Conservation (phyloP, 1,284 basidiomycete species). For the Wallemia ichthyophaga region DNA sequence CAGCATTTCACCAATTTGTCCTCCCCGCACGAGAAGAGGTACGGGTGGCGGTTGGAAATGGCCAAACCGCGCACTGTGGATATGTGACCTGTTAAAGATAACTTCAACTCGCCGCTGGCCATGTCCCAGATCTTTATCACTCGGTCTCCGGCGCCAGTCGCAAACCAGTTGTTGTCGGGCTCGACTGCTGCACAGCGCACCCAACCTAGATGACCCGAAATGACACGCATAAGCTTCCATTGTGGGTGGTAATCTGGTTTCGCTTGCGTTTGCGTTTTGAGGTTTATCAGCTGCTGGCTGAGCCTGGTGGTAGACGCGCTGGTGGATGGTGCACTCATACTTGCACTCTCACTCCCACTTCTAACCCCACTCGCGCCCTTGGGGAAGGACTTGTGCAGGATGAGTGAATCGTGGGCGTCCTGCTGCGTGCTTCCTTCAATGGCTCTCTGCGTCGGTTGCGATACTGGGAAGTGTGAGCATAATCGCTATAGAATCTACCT, state of each 20-base stretch:
- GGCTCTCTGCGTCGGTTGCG: slow-evolving; percentile 4
- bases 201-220: slow-evolving; percentile 94
- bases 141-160: slow-evolving; percentile 83
- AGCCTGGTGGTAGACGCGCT: slow-evolving; percentile 22
- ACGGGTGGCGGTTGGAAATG: slow-evolving; percentile 72
- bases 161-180: slow-evolving; percentile 96
- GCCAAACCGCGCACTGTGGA: slow-evolving; percentile 83
- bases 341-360: not conserved
- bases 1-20: slow-evolving; percentile 99
- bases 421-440: slow-evolving; percentile 7
- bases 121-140: slow-evolving; percentile 99
- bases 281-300: slow-evolving; percentile 54
- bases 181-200: slow-evolving; percentile 88
- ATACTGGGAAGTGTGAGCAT: not conserved
- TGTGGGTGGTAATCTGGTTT: slow-evolving; percentile 84
- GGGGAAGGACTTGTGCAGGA: slow-evolving; percentile 5
- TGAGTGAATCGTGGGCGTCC: not conserved
- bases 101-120: slow-evolving; percentile 75
- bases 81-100: slow-evolving; percentile 89
- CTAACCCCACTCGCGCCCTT: not conserved
- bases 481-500: slow-evolving; percentile 2
- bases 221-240: slow-evolving; percentile 89
- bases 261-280: slow-evolving; percentile 66
- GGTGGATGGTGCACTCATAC: too few relatives aligned
- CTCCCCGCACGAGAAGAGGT: slow-evolving; percentile 87